phyloP scores from a whole-genome alignment of 2,329 filamentous ascomycete species.

The Cyclaneusma minus region DNA sequence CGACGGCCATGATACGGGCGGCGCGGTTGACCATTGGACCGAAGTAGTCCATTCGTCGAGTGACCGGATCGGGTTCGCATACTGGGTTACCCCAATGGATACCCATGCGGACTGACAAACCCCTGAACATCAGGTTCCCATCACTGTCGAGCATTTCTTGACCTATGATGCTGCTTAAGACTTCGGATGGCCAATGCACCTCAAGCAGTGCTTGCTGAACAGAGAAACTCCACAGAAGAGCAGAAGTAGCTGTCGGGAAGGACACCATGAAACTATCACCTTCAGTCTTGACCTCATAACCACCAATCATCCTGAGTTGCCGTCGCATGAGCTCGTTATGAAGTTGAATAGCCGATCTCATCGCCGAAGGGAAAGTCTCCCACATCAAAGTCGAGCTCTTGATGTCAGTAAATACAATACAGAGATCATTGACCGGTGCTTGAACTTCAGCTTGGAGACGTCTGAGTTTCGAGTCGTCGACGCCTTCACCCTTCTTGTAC shows the following conservation, averaged over 20 bases:
- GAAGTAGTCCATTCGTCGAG: constrained; percentile 97
- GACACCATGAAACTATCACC: constrained; percentile 99
- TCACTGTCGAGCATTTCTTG: constrained; percentile 73
- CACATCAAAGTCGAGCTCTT: constrained; percentile 94
- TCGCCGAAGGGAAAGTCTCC: constrained; percentile 89
- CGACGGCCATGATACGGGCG: constrained; percentile 82
- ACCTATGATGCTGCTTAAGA: constrained; percentile 73
- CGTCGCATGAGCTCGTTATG: constrained; percentile 96
- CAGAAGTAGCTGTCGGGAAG: constrained; percentile 89
- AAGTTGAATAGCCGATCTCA: constrained; percentile 92
- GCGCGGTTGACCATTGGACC: constrained; percentile 98
- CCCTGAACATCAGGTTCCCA: constrained; percentile 79
- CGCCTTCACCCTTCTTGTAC: constrained; percentile 38
- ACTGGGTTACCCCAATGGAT: constrained; percentile 92
- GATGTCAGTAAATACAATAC: constrained; percentile 96
- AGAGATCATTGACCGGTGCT: constrained; percentile 77
- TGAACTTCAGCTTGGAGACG: constrained; percentile 82
- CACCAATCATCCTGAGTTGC: constrained; percentile 82
- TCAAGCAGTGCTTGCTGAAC: constrained; percentile 81
- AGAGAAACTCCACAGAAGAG: constrained; percentile 89
- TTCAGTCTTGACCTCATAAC: constrained; percentile 99
- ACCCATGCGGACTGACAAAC: constrained; percentile 91
- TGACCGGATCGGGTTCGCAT: constrained; percentile 90
- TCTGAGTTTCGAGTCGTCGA: constrained; percentile 75
- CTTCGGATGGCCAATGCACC: constrained; percentile 84